Evolutionary conservation across 257 asterid genomes (phyloP), one percentile per base, ranked within the genome.

Genomic region (Nicotiana sylvestris): DNA sequence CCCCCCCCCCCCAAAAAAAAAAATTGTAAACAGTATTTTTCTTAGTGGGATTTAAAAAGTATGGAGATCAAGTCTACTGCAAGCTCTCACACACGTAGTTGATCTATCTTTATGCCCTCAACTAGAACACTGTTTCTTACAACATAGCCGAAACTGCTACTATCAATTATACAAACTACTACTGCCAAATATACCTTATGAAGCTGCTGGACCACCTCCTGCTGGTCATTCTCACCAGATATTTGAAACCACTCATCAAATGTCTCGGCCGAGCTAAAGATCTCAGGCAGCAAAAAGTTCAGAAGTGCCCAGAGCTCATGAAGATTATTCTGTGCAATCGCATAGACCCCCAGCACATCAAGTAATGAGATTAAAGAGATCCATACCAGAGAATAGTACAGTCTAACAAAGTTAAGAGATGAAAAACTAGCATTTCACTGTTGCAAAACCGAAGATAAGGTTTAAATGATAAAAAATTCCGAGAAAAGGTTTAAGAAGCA

Each of bases 181-280:
- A 80, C 81, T 35, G 79, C 10, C 16, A 27, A 66, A 9, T 79
- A 15, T 88, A 96, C 99, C 99, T 94, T 96, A 93, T 96, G 99
- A 87, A 96, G 99, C 88, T 96, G 99, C 86, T 96, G 99, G 81
- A 96, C 99, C 85, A 96, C 99, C 89, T 96, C 99, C 89, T 96
- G 98, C 90, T 96, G 98, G 81, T 96, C 98, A 87, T 94, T 96
- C 6, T 96, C 99, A 80, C 97, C 98, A 82, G 99, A 96, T 74
- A 96, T 96, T 89, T 96, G 99, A 89, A 96, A 96, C 99, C 99
- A 96, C 82, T 96, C 97, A 86, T 96, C 99, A 76, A 96, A 96
- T 35, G 99, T 95, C 91, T 96, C 99, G 77, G 99, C 96, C 51
- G 99, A 96, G 87, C 99, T 96, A 86, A 96, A 96, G 88, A 96